Evolutionary conservation across 805 yeast species (phyloP), one percentile per base, ranked within the genome.

Genomic region (Pachysolen tannophilus): DNA sequence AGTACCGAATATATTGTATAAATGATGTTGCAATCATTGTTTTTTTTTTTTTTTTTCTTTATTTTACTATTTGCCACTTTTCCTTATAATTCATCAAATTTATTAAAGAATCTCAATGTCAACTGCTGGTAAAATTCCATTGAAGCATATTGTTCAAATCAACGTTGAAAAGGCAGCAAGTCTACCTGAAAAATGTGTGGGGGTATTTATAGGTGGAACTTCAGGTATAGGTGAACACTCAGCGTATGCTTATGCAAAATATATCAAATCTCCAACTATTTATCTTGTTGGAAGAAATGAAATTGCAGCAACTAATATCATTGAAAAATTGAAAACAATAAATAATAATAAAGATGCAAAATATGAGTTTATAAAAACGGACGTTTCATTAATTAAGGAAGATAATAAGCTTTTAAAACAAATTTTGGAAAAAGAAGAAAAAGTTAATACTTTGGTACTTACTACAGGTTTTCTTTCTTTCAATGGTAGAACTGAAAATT

Each of bases 401-500:
- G 39, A 28, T 15, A 38, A 39, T 25, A 20, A 25, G 24, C 30
- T 41, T 10, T 29, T 30, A 2, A 23, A 28, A 11, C 14, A 30
- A 16, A 34, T 44, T 14, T 13, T 15, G 16, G 20, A 25, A 7
- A 34, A 30, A 32, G 48, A 41, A 28, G 6, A 16, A 17, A 41
- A 44, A 20, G 26, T 44, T 18, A 44, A 44, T 23, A n/a, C 38
- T 11, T 19, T 44, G 20, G 26, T 41, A 15, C 17, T 44, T 10
- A 24, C 33, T 20, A 34, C 41, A 14, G 48, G 48, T 52, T 59
- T 20, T 46, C 19, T 26, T 6, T 29, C 39, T n/a, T 28, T 63
- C 30, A 60, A 57, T 34, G 72, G 70, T 17, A 55, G 55, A 31
- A 38, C 23, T 2, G 55, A 47, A 32, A 50, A 43, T 9, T 14